Percentiles rank a stretch among this genome's conserved stretches.
Evolutionary conservation across 805 yeast genomes (phyloP).

Genomic region (Suhomyces sp.): DNA sequence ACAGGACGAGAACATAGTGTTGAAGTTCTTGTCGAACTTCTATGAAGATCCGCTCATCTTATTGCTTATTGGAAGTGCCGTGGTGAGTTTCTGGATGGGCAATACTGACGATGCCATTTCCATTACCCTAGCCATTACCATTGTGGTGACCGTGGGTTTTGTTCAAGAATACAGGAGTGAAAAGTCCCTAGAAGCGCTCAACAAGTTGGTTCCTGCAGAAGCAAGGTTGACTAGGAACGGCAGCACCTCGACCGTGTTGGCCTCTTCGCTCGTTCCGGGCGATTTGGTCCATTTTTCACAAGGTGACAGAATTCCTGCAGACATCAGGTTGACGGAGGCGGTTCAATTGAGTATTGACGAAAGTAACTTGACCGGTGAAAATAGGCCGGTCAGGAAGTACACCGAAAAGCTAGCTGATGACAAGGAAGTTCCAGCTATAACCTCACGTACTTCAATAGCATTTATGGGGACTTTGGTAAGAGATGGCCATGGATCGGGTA

Average conservation of each 20-base stretch:
- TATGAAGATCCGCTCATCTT: slow-evolving; percentile 89
- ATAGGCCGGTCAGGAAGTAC: slow-evolving; percentile 74
- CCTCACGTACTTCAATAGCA: slow-evolving; percentile 75
- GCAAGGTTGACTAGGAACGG: slow-evolving; percentile 88
- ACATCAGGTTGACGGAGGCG: slow-evolving; percentile 74
- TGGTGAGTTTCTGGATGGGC: slow-evolving; percentile 86
- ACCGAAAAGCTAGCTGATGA: slow-evolving; percentile 40
- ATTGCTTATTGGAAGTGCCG: slow-evolving; percentile 85
- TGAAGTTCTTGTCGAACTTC: slow-evolving; percentile 75
- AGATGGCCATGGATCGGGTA: slow-evolving; percentile 92
- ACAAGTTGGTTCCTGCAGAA: slow-evolving; percentile 92
- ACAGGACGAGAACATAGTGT: slow-evolving; percentile 70
- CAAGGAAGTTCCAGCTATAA: slow-evolving; percentile 48
- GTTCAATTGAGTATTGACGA: slow-evolving; percentile 86
- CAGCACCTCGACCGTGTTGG: slow-evolving; percentile 74
- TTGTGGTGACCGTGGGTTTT: slow-evolving; percentile 95
- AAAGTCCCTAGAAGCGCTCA: slow-evolving; percentile 88
- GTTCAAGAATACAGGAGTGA: slow-evolving; percentile 96
- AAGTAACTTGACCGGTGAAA: slow-evolving; percentile 94
- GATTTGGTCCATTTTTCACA: slow-evolving; percentile 85
- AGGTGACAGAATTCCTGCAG: slow-evolving; percentile 98
- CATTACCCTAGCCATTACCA: slow-evolving; percentile 84
- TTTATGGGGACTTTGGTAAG: slow-evolving; percentile 97
- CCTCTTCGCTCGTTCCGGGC: slow-evolving; percentile 90
- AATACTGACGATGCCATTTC: slow-evolving; percentile 94